Percentiles rank a stretch among this genome's conserved stretches.
Evolutionary conservation across 805 yeast species (phyloP).

Genomic region (Lipomyces chichibuensis): DNA sequence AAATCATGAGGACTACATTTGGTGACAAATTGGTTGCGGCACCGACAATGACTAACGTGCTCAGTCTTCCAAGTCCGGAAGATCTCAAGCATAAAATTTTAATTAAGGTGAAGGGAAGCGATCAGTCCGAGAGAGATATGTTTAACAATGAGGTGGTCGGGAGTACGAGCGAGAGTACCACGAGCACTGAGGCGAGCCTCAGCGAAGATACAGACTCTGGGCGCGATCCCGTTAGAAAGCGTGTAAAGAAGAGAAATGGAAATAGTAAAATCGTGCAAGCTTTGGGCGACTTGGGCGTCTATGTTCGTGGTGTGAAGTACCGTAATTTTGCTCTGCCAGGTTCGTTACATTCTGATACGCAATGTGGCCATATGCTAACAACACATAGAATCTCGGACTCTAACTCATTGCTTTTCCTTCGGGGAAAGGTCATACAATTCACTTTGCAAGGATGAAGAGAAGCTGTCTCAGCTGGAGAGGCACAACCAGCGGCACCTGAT

Average conservation of each 20-base stretch:
- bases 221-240: slow-evolving; percentile 44
- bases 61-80: slow-evolving; percentile 68
- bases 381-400: slow-evolving; percentile 66
- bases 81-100: slow-evolving; percentile 71
- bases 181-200: slow-evolving; percentile 39
- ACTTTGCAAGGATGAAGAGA: slow-evolving; percentile 64
- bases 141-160: slow-evolving; percentile 4
- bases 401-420: slow-evolving; percentile 83
- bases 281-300: slow-evolving; percentile 67
- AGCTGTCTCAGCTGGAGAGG: slow-evolving; percentile 60
- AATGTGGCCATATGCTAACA: neutral
- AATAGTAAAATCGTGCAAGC: slow-evolving; percentile 43
- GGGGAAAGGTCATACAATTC: slow-evolving; percentile 70
- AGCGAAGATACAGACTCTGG: slow-evolving; percentile 44
- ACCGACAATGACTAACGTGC: slow-evolving; percentile 45
- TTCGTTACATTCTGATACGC: neutral
- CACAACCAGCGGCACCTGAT: slow-evolving; percentile 77
- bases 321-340: slow-evolving; percentile 76
- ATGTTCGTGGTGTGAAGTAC: slow-evolving; percentile 74
- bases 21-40: slow-evolving; percentile 58
- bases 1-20: slow-evolving; percentile 57
- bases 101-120: slow-evolving; percentile 73
- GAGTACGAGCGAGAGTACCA: slow-evolving; percentile 40
- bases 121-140: slow-evolving; percentile 30
- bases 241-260: slow-evolving; percentile 26